These are phyloP conservation scores for Kodamaea leandrae DNA, from an alignment of 805 yeast genomes.

Conservation along the genomic window DNA sequence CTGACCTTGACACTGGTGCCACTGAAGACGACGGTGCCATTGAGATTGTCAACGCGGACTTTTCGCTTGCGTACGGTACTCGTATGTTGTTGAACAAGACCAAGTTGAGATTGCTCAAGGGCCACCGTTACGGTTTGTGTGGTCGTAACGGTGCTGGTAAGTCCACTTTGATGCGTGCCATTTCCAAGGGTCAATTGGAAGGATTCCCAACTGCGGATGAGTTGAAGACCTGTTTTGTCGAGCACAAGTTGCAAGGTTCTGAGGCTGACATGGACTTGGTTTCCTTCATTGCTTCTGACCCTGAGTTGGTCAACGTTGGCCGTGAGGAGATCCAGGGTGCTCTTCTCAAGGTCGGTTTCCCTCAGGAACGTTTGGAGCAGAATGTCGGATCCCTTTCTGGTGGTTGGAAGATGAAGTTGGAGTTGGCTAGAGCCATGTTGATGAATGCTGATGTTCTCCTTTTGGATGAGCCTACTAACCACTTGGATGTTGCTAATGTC, in stretches of 20 bases:
- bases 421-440: slow-evolving; percentile 97
- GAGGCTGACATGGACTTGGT: slow-evolving; percentile 91
- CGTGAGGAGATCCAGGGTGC: slow-evolving; percentile 65
- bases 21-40: slow-evolving; percentile 76
- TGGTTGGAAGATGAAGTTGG: slow-evolving; percentile 99
- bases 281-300: slow-evolving; percentile 83
- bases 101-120: slow-evolving; percentile 79
- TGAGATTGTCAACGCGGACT: slow-evolving; percentile 90
- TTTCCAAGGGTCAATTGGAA: slow-evolving; percentile 93
- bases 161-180: slow-evolving; percentile 94
- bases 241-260: slow-evolving; percentile 92
- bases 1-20: slow-evolving; percentile 43
- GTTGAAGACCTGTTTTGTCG: slow-evolving; percentile 92
- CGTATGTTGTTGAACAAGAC: slow-evolving; percentile 96
- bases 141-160: slow-evolving; percentile 99
- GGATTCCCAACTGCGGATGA: slow-evolving; percentile 92
- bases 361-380: slow-evolving; percentile 85
- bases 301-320: slow-evolving; percentile 65
- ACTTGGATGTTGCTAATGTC: slow-evolving; percentile 91
- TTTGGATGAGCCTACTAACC: slow-evolving; percentile 98
- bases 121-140: slow-evolving; percentile 96
- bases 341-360: slow-evolving; percentile 82
- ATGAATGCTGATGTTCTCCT: slow-evolving; percentile 94
- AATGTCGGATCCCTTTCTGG: slow-evolving; percentile 94
- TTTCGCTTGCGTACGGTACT: slow-evolving; percentile 95